Evolutionary conservation across 148 eudicot genomes (phyloP), one percentile per base, ranked within the genome.

Genomic region (Oxyria digyna): DNA sequence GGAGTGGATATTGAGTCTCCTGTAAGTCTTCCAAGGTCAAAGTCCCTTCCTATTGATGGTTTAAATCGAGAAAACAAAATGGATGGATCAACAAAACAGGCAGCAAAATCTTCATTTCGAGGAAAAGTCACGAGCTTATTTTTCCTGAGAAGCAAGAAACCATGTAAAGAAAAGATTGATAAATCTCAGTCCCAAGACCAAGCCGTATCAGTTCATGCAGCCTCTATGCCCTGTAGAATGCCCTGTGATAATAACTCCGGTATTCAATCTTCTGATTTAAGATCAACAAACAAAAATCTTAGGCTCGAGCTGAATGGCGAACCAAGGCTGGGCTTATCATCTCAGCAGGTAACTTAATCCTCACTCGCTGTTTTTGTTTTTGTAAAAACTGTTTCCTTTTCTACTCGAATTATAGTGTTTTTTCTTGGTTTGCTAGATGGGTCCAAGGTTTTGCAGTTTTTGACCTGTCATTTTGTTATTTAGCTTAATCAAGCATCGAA

Each of bases 41-140:
- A 88, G 75, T 94, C 99, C 74, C 74, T 94, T 71, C 97, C 97
- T 46, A 78, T 83, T 69, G 82, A 74, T 50, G 77, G 42, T 67
- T 31, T 85, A 35, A 81, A 73, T 79, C 73, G 73, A 14, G 76
- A 50, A 73, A 67, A 75, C 52, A 83, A 72, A 76, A 66, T 41
- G 14, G 46, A 20, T 37, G 46, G 46, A 26, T 59, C 15, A 91
- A 87, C 65, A 5, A 37, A 66, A 66, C 73, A 69, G 79, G 20
- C 80, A 46, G 33, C 78, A 20, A 94, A 91, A 72, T 79, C 87
- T 73, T 86, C 90, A 9, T 78, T 90, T 12, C 85, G 82, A 45
- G 92, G 90, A 72, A 90, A 81, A 74, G 91, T 94, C 67, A 76
- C 98, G 3, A 94, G 89, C 83, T 82, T 95, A 73, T 85, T 94